Conservation (phyloP, 1,284 basidiomycete genomes). For the Takashimella koratensis region DNA sequence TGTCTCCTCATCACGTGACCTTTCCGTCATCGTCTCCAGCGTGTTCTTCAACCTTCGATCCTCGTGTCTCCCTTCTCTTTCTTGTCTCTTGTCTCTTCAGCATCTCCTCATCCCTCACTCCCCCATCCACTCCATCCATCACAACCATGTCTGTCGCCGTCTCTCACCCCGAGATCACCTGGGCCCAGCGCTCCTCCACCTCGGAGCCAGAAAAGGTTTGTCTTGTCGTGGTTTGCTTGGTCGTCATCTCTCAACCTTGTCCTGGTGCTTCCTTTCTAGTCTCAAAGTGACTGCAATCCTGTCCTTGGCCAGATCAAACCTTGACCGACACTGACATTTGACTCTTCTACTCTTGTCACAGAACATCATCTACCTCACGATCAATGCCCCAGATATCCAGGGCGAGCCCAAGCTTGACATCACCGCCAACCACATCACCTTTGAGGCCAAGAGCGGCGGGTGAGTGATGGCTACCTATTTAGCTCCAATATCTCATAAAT, state of each 20-base stretch:
- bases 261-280: not conserved
- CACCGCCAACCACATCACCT: slow-evolving; percentile 61
- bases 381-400: slow-evolving; percentile 78
- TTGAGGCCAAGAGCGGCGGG: slow-evolving; percentile 69
- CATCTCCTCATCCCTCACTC: slow-evolving; percentile 3
- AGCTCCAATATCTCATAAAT: not conserved
- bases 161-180: slow-evolving; percentile 77
- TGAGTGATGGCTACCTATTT: slow-evolving; percentile 54
- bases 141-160: slow-evolving; percentile 31
- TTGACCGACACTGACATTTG: slow-evolving; percentile 6
- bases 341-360: slow-evolving; percentile 48
- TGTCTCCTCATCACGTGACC: no score
- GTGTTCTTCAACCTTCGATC: not conserved
- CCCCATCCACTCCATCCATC: slow-evolving; percentile 2
- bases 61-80: not conserved
- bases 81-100: not conserved
- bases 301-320: not conserved
- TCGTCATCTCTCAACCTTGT: no score
- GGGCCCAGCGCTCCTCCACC: slow-evolving; percentile 81
- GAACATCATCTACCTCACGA: slow-evolving; percentile 78
- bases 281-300: no score
- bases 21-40: not conserved
- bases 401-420: slow-evolving; percentile 63
- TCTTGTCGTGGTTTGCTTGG: not conserved
- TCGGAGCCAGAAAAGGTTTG: slow-evolving; percentile 65